A percentile compares a stretch with the other conserved stretches of the same genome.
Conservation (phyloP, 306 rosid genomes). For the Rosa persica region DNA sequence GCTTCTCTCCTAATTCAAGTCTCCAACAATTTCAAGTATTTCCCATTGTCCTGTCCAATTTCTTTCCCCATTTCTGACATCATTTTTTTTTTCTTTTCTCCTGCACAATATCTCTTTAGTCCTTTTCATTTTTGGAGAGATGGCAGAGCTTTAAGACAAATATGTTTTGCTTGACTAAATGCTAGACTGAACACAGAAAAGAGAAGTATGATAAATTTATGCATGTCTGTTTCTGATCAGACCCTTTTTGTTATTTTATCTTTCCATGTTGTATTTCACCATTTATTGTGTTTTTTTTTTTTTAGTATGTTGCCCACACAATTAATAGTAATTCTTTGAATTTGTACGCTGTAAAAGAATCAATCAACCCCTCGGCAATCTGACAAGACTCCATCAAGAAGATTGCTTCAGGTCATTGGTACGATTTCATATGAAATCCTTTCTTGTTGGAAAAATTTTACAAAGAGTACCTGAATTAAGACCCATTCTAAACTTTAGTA, state of each 20-base stretch:
- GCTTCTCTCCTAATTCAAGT: too few relatives aligned
- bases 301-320: constrained; percentile 20
- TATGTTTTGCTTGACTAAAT: not conserved
- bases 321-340: constrained; percentile 28
- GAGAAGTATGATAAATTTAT: not conserved
- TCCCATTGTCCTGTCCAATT: not conserved
- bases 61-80: not conserved
- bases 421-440: constrained; percentile 39
- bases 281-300: not conserved
- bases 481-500: too few relatives aligned
- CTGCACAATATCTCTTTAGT: not conserved
- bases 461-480: too few relatives aligned
- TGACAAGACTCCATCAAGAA: constrained; percentile 60
- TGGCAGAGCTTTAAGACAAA: not conserved
- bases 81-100: not conserved
- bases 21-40: not conserved
- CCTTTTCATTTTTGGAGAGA: not conserved
- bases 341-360: constrained; percentile 60
- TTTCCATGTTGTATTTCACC: constrained; percentile 10
- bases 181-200: not conserved
- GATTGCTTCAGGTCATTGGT: constrained; percentile 96
- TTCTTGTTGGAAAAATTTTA: too few relatives aligned
- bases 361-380: constrained; percentile 65
- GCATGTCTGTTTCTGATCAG: not conserved
- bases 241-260: not conserved